These are phyloP conservation scores for Nannizziopsis barbatae DNA, from an alignment of 2,329 filamentous ascomycete species.

Conservation along the genomic window DNA sequence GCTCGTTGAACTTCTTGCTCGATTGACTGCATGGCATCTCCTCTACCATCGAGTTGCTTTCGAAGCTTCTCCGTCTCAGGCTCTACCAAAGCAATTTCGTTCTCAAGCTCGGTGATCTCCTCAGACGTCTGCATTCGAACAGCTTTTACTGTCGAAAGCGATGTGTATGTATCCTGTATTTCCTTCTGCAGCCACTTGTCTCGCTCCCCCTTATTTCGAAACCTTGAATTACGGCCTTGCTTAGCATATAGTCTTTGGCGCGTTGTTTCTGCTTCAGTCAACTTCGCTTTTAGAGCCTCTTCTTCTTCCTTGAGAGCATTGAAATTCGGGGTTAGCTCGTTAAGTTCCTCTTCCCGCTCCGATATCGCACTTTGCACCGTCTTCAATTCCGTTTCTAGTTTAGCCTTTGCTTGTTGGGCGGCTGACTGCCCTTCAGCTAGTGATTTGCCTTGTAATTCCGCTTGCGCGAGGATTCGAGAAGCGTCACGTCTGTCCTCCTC, in stretches of 20 bases:
- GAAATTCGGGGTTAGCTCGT: slow-evolving; percentile 64
- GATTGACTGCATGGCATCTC: slow-evolving; percentile 59
- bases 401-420: slow-evolving; percentile 59
- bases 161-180: slow-evolving; percentile 66
- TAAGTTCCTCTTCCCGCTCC: slow-evolving; percentile 64
- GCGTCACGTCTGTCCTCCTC: slow-evolving; percentile 81
- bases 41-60: slow-evolving; percentile 65
- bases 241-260: slow-evolving; percentile 78
- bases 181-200: slow-evolving; percentile 72
- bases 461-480: slow-evolving; percentile 68
- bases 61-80: slow-evolving; percentile 59
- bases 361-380: slow-evolving; percentile 63
- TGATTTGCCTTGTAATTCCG: slow-evolving; percentile 72
- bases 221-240: slow-evolving; percentile 77
- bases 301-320: slow-evolving; percentile 64
- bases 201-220: slow-evolving; percentile 76
- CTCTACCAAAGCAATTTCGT: slow-evolving; percentile 61
- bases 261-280: slow-evolving; percentile 64
- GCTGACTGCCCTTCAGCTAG: slow-evolving; percentile 72
- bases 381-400: slow-evolving; percentile 61
- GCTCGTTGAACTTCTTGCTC: slow-evolving; percentile 64
- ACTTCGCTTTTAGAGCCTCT: slow-evolving; percentile 54
- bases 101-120: slow-evolving; percentile 62
- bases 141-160: slow-evolving; percentile 68
- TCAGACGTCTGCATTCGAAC: slow-evolving; percentile 76